Conservation (phyloP, 495 filamentous ascomycete species). For the Hypoxylon fuscum region DNA sequence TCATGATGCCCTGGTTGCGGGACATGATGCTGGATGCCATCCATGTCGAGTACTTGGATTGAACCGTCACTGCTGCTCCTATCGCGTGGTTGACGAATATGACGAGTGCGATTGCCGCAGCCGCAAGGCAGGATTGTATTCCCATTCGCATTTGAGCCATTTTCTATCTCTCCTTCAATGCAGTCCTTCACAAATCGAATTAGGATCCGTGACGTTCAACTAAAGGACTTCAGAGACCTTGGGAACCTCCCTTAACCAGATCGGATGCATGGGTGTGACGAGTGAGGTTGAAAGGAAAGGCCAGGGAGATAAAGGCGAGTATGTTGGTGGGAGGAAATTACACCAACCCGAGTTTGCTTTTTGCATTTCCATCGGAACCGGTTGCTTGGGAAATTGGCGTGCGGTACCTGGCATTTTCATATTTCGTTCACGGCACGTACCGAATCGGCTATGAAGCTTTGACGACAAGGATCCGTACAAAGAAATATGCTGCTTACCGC, state of each 20-base stretch:
- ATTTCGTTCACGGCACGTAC: too few relatives aligned
- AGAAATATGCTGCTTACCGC: not conserved
- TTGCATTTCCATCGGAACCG: constrained; percentile 12
- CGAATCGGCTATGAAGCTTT: constrained; percentile 9
- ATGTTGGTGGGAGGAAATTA: not conserved
- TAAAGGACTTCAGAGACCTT: constrained; percentile 9
- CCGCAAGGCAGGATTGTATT: constrained; percentile 13
- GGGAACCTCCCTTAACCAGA: not conserved
- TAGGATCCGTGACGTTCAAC: not conserved
- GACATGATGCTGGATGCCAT: constrained; percentile 59
- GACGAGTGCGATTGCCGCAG: constrained; percentile 13
- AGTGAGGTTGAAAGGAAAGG: not conserved
- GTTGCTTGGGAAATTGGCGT: constrained; percentile 14
- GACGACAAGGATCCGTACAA: constrained; percentile 19
- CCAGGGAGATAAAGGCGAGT: not conserved
- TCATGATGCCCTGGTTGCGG: constrained; percentile 52
- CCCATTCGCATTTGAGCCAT: too few relatives aligned
- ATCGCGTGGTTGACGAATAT: constrained; percentile 18
- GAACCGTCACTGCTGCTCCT: not conserved
- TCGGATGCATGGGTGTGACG: constrained; percentile 10
- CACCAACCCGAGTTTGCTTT: constrained; percentile 2
- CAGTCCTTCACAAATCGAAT: constrained; percentile 1
- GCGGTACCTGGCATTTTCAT: too few relatives aligned
- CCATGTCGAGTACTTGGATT: constrained; percentile 46
- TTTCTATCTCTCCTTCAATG: not conserved